These are phyloP conservation scores for Crithidia fasciculata DNA, from an alignment of 208 protist species.

Conservation along the genomic window DNA sequence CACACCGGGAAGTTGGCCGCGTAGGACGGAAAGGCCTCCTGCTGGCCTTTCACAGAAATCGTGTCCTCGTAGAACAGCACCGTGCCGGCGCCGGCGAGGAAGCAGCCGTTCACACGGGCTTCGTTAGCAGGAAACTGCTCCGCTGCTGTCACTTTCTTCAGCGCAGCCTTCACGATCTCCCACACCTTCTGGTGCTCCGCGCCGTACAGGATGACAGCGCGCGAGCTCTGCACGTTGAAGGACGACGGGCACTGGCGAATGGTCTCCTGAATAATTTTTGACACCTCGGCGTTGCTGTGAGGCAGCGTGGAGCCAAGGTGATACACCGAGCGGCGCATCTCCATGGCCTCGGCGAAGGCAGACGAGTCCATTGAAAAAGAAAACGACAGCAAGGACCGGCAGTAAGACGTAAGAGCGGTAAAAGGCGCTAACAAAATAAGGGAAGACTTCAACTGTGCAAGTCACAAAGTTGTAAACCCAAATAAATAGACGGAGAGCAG, in stretches of 20 bases:
- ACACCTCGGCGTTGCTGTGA: conserved; percentile 30
- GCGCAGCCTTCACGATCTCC: conserved; percentile 46
- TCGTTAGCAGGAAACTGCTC: conserved; percentile 38
- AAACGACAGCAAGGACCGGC: background rate
- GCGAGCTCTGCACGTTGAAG: conserved; percentile 67
- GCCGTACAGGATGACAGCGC: conserved; percentile 62
- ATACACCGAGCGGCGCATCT: conserved; percentile 53
- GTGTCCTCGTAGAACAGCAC: conserved; percentile 70
- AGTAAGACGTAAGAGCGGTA: background rate
- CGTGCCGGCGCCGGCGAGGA: conserved; percentile 57
- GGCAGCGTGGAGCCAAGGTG: conserved; percentile 43
- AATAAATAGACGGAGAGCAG: too few species aligned
- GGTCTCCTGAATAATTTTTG: conserved; percentile 38
- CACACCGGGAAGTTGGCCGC: conserved; percentile 47
- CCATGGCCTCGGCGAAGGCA: conserved; percentile 23
- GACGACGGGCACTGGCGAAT: conserved; percentile 48
- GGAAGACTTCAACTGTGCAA: too few species aligned
- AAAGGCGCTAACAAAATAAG: background rate
- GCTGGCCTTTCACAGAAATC: conserved; percentile 35
- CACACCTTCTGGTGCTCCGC: conserved; percentile 60
- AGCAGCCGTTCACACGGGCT: conserved; percentile 50
- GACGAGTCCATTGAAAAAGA: background rate
- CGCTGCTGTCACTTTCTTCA: conserved; percentile 34
- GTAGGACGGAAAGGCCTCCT: conserved; percentile 51
- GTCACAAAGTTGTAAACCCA: too few species aligned